Evolutionary conservation across 805 yeast genomes (phyloP), one percentile per base, ranked within the genome.

Genomic region (Hanseniaspora taiwanica): DNA sequence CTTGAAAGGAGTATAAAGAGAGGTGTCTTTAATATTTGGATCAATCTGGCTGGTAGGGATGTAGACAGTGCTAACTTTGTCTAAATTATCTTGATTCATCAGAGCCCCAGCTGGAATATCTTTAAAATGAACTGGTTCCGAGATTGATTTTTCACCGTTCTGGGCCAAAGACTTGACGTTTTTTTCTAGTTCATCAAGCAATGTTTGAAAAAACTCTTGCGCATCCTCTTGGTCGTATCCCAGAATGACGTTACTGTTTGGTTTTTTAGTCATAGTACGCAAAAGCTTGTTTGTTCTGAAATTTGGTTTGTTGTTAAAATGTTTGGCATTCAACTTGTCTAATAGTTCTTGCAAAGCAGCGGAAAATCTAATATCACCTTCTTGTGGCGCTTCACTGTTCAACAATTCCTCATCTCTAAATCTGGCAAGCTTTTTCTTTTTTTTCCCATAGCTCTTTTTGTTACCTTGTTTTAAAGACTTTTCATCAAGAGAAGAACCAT

Each of bases 191-290:
- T 79, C 74, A 33, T 72, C 67, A 68, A 82, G 65, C 2, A 81
- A 70, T 39, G 78, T 69, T 56, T 87, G 96, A 63, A 87, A 87
- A 53, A 87, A 87, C 57, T 87, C 97, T 59, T 87, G 96, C 0
- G 96, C 96, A 62, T 87, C 97, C 58, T 87, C 96, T 61, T 87
- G 97, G 53, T 83, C 85, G 54, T 84, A 84, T 1, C 96, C 91
- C 41, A 76, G 60, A 49, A 86, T 76, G 44, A 85, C 71, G 54
- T 78, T 79, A 52, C 76, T 81, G 48, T 77, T 78, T 12, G 91
- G 87, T 17, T 41, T 41, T 52, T 80, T 79, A 4, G 81, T 71
- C 84, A 82, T 79, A 4, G 73, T 71, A 51, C 72, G 76, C 39
- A 81, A 56, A 35, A 82, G 58, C 13, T 67, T 66, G 42, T 66